phyloP scores from a whole-genome alignment of 2,329 filamentous ascomycete species.

The Sporothrix globosa region DNA sequence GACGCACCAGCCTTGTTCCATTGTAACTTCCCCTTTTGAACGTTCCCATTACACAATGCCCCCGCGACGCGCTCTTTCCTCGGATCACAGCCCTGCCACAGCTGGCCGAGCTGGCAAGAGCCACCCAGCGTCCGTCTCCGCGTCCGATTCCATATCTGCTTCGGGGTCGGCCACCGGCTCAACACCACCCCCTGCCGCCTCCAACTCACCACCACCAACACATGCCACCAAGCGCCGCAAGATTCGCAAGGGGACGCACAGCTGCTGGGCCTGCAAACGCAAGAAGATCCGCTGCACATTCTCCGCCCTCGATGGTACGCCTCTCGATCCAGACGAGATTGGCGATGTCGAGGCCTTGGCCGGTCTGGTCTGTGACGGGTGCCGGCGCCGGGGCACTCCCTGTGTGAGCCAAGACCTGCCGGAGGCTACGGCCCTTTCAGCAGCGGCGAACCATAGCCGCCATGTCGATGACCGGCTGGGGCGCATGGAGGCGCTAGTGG shows the following conservation, averaged over 20 bases:
- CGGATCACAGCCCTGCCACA: neutral
- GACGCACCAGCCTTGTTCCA: neutral
- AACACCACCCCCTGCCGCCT: neutral
- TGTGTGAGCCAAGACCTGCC: constrained; percentile 55
- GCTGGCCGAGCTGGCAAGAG: neutral
- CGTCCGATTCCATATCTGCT: neutral
- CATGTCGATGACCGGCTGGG: constrained; percentile 42
- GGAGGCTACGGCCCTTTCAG: constrained; percentile 39
- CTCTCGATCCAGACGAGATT: constrained; percentile 21
- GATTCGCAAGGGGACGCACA: constrained; percentile 47
- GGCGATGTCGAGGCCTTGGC: constrained; percentile 37
- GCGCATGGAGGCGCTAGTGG: constrained; percentile 45
- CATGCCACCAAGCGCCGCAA: constrained; percentile 33
- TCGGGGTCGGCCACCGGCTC: neutral
- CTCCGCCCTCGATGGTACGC: constrained; percentile 38
- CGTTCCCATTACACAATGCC: neutral
- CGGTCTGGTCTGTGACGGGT: constrained; percentile 49
- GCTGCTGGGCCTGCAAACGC: constrained; percentile 62
- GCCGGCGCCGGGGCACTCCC: constrained; percentile 48
- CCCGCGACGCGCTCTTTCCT: constrained; percentile 16
- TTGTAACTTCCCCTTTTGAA: neutral
- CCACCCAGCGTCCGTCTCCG: neutral
- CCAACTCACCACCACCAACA: neutral
- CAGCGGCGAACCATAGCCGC: constrained; percentile 31
- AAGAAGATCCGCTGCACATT: constrained; percentile 58